Evolutionary conservation across 257 asterid species (phyloP).

Genomic region (Solanum pimpinellifolium): DNA sequence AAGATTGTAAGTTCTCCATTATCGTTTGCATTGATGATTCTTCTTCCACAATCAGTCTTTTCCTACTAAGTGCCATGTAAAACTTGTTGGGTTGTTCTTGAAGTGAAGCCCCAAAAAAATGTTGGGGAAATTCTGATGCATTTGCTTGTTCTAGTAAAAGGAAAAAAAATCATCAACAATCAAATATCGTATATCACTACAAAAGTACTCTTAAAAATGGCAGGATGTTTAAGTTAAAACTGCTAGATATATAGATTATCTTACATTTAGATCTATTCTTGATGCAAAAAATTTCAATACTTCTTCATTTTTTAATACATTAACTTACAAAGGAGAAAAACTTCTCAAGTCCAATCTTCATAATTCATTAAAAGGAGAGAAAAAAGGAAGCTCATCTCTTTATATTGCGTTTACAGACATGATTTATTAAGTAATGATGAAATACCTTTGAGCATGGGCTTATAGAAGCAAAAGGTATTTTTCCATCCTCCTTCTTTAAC

Average conservation of each 20-base stretch:
- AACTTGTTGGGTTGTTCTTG: conserved; percentile 77
- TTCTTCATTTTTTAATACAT: not conserved
- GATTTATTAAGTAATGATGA: too few relatives aligned
- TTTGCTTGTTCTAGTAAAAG: conserved; percentile 36
- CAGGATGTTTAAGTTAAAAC: too few relatives aligned
- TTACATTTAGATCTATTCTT: not conserved
- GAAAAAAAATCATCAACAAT: not conserved
- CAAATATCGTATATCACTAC: too few relatives aligned
- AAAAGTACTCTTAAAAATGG: too few relatives aligned
- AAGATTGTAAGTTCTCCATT: conserved; percentile 74
- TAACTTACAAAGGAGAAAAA: not conserved
- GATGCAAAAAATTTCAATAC: not conserved
- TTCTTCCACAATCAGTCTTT: conserved; percentile 72
- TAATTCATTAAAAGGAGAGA: not conserved
- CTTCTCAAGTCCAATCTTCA: not conserved
- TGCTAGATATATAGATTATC: too few relatives aligned
- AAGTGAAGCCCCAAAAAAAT: conserved; percentile 75
- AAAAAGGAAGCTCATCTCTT: not conserved
- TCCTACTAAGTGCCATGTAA: conserved; percentile 66
- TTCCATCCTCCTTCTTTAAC: too few relatives aligned
- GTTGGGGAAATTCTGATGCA: conserved; percentile 61
- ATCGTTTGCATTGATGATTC: conserved; percentile 69
- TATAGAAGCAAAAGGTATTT: too few relatives aligned
- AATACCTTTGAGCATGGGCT: too few relatives aligned
- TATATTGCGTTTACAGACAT: too few relatives aligned